Evolutionary conservation across 2,329 filamentous ascomycete species (phyloP).

Genomic region (Pestalotiopsis sp.): DNA sequence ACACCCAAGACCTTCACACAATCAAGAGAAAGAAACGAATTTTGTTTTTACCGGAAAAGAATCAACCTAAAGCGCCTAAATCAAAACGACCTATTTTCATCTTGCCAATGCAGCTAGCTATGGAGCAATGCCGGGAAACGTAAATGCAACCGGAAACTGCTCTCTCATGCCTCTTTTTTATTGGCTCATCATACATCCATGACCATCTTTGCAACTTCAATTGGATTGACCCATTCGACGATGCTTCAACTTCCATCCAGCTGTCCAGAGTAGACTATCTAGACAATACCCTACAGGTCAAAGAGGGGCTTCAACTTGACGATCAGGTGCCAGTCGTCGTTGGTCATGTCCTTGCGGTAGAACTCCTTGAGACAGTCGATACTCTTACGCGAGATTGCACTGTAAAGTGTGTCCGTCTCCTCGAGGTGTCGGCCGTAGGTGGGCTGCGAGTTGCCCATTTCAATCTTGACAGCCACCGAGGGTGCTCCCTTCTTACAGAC

Average conservation of each 20-base stretch:
- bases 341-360: constrained; percentile 60
- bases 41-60: not conserved
- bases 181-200: not conserved
- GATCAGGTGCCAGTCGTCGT: constrained; percentile 93
- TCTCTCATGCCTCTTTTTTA: not conserved
- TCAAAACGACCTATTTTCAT: not conserved
- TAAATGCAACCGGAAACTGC: not conserved
- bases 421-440: constrained; percentile 94
- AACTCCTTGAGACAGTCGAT: constrained; percentile 97
- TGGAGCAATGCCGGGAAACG: not conserved
- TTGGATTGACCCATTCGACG: not conserved
- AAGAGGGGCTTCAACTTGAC: constrained; percentile 95
- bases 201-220: not conserved
- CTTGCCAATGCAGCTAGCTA: not conserved
- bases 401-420: constrained; percentile 86
- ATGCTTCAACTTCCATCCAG: not conserved
- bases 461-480: constrained; percentile 97
- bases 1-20: not conserved
- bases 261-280: not conserved
- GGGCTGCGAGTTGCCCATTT: constrained; percentile 88
- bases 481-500: constrained; percentile 95
- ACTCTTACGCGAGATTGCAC: constrained; percentile 78
- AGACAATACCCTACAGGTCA: constrained; percentile 57
- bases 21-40: not conserved
- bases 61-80: not conserved